Conservation (phyloP, 2,329 filamentous ascomycete species). For the Aspergillus viridinutans region DNA sequence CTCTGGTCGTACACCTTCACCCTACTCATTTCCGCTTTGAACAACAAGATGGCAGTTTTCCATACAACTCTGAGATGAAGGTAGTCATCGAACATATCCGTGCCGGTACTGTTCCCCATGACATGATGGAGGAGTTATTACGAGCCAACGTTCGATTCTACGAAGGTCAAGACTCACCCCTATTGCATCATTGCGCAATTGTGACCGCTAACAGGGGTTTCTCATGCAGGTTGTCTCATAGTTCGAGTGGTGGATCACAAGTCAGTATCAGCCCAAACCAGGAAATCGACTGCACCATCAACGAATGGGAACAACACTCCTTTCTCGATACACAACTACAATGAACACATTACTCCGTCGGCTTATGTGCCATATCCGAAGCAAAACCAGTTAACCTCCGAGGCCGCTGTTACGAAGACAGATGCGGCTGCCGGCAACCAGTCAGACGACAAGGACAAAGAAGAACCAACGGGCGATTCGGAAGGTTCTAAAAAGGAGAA, state of each 20-base stretch:
- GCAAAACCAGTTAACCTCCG: conserved; percentile 32
- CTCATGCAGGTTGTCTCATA: conserved; percentile 68
- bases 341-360: conserved; percentile 83
- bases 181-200: neutral
- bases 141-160: conserved; percentile 75
- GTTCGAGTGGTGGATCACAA: conserved; percentile 91
- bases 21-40: conserved; percentile 87
- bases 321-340: conserved; percentile 90
- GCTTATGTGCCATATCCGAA: conserved; percentile 71
- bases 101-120: conserved; percentile 76
- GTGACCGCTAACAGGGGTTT: conserved; percentile 1
- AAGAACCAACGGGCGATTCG: conserved; percentile 38
- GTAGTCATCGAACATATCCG: conserved; percentile 73
- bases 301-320: conserved; percentile 60
- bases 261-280: conserved; percentile 57
- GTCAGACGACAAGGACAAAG: conserved; percentile 17
- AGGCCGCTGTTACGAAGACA: conserved; percentile 23
- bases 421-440: conserved; percentile 19
- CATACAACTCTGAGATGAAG: conserved; percentile 89
- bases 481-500: conserved; percentile 58
- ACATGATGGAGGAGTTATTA: conserved; percentile 75
- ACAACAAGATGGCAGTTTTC: conserved; percentile 85
- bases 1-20: conserved; percentile 81
- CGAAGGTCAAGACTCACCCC: conserved; percentile 55
- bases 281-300: conserved; percentile 51